Conservation (phyloP, 805 yeast species). For the Lipomyces chichibuensis region DNA sequence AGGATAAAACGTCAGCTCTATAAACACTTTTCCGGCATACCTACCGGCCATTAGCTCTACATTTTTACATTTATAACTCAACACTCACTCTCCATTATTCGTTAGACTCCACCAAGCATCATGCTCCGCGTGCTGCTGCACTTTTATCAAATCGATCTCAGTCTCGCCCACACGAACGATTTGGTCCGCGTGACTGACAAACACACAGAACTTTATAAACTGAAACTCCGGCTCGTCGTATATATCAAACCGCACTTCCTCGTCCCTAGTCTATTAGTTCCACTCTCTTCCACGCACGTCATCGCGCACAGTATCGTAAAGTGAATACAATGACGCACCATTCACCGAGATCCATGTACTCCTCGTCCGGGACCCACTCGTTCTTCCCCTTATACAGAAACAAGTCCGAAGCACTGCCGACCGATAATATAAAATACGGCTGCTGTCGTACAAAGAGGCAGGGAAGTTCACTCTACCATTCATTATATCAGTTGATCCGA, state of each 20-base stretch:
- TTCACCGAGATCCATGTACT: not conserved
- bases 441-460: not conserved
- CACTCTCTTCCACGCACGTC: not conserved
- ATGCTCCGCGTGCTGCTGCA: not conserved
- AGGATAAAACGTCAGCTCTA: not conserved
- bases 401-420: not conserved
- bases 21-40: not conserved
- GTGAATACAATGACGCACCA: not conserved
- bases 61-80: not conserved
- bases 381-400: not conserved
- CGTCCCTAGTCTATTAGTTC: not conserved
- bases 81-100: not conserved
- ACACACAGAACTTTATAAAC: not conserved
- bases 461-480: not conserved
- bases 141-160: not conserved
- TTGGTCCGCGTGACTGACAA: not conserved
- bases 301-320: not conserved
- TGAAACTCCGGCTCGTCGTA: not conserved
- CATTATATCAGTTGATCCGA: not conserved
- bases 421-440: not conserved
- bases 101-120: not conserved
- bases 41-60: not conserved
- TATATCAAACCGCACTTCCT: slow-evolving; percentile 1
- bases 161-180: not conserved
- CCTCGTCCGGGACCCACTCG: not conserved